Percentiles rank a stretch among this genome's conserved stretches.
phyloP scores from a whole-genome alignment of 2,329 filamentous ascomycete species.

The Trichoderma atroviride region DNA sequence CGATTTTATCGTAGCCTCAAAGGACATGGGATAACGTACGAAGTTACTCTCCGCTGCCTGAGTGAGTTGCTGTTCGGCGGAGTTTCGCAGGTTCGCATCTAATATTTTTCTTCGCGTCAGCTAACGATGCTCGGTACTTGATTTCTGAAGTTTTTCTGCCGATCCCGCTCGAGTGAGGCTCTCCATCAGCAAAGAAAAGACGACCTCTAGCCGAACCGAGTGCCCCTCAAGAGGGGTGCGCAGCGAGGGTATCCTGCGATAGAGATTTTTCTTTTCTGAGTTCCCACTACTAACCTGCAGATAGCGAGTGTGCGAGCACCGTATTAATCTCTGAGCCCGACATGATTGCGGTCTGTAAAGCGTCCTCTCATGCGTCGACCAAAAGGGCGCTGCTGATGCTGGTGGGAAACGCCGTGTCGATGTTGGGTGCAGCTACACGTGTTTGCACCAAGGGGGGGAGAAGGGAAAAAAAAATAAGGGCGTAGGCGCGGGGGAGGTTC shows the following conservation, averaged over 20 bases:
- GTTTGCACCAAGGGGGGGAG: slow-evolving; percentile 31
- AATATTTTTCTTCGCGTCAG: slow-evolving; percentile 39
- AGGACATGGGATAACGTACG: slow-evolving; percentile 56
- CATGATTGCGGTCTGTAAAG: slow-evolving; percentile 54
- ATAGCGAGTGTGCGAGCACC: slow-evolving; percentile 96
- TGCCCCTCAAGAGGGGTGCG: slow-evolving; percentile 9
- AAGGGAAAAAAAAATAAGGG: slow-evolving; percentile 31
- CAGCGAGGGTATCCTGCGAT: slow-evolving; percentile 19
- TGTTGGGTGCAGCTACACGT: slow-evolving; percentile 34
- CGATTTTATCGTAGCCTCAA: not conserved
- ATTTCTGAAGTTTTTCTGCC: not conserved
- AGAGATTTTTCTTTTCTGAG: slow-evolving; percentile 24
- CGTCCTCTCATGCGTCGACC: slow-evolving; percentile 44
- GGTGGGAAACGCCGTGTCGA: slow-evolving; percentile 29
- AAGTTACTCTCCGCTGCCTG: slow-evolving; percentile 95
- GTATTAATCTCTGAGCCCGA: slow-evolving; percentile 91
- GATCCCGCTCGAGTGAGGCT: not conserved
- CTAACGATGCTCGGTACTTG: slow-evolving; percentile 30
- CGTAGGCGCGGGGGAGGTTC: slow-evolving; percentile 27
- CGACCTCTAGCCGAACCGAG: not conserved
- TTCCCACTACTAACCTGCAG: slow-evolving; percentile 69
- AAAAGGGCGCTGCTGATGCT: slow-evolving; percentile 31
- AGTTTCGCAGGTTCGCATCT: slow-evolving; percentile 89
- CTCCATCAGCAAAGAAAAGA: not conserved
- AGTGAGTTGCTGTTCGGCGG: slow-evolving; percentile 89